Conservation (phyloP, 2,329 filamentous ascomycete species). For the Epichloe glyceriae region DNA sequence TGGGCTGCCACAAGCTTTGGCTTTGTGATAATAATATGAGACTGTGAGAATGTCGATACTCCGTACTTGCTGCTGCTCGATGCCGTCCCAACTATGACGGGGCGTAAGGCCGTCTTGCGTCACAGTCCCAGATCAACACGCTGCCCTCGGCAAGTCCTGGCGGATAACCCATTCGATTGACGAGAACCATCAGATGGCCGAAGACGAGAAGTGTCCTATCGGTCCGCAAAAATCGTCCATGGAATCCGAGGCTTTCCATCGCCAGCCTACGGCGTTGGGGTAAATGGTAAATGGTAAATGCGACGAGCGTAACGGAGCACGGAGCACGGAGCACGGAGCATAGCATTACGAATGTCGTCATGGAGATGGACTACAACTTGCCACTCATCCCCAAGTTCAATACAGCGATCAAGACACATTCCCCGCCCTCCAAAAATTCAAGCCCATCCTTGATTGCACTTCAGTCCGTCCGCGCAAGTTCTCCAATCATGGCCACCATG, state of each 20-base stretch:
- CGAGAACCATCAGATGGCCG: background rate
- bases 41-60: background rate
- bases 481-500: constrained; percentile 22
- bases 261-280: background rate
- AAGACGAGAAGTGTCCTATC: background rate
- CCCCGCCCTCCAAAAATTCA: background rate
- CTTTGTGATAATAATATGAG: background rate
- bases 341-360: background rate
- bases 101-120: too few relatives aligned
- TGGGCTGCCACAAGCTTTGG: background rate
- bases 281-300: too few relatives aligned
- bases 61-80: too few relatives aligned
- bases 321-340: background rate
- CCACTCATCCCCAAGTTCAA: background rate
- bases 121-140: too few relatives aligned
- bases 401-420: too few relatives aligned
- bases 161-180: background rate
- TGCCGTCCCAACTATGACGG: too few relatives aligned
- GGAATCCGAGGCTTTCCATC: background rate
- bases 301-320: background rate
- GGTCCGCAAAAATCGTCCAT: background rate
- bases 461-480: too few relatives aligned
- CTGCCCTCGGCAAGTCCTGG: too few relatives aligned
- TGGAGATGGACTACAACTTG: background rate
- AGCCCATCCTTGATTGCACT: background rate